phyloP scores from a whole-genome alignment of 495 filamentous ascomycete species.

The Elaphomyces granulatus region DNA sequence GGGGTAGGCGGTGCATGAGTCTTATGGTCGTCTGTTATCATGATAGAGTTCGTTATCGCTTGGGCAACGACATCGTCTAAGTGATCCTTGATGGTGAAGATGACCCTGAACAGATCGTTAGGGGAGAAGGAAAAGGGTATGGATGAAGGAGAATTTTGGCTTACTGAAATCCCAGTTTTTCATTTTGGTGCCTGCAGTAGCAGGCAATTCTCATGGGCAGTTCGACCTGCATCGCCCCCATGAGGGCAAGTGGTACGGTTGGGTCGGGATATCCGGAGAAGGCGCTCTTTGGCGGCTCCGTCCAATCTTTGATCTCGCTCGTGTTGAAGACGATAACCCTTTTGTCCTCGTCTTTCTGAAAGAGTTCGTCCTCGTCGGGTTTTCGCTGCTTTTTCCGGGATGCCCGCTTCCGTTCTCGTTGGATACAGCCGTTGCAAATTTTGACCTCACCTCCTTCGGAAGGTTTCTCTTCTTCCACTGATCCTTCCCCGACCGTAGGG shows the following conservation, averaged over 20 bases:
- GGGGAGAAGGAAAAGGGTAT: constrained; percentile 3
- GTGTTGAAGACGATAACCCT: constrained; percentile 90
- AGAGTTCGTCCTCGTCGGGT: constrained; percentile 66
- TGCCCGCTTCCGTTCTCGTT: constrained; percentile 74
- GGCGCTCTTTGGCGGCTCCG: constrained; percentile 34
- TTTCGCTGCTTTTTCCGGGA: constrained; percentile 82
- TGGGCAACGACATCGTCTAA: constrained; percentile 62
- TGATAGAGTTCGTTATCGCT: constrained; percentile 68
- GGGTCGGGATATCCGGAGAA: constrained; percentile 16
- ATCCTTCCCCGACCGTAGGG: constrained; percentile 19
- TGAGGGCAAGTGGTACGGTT: constrained; percentile 29
- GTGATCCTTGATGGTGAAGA: constrained; percentile 82
- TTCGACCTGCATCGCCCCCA: constrained; percentile 56
- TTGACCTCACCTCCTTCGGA: constrained; percentile 71
- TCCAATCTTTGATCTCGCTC: constrained; percentile 79
- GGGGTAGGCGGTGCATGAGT: constrained; percentile 42
- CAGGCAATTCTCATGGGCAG: constrained; percentile 93
- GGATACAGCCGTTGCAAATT: constrained; percentile 74
- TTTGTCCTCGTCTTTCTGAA: constrained; percentile 59
- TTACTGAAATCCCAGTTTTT: constrained; percentile 76
- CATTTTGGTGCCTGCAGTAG: constrained; percentile 86
- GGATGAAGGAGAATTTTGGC: constrained; percentile 11
- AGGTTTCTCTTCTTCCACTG: constrained; percentile 43
- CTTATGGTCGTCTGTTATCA: constrained; percentile 97
- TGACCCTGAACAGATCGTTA: constrained; percentile 39